Base-by-base conservation (phyloP, 768 basidiomycete species). In the Pleurotus salmoneostramineus region DNA sequence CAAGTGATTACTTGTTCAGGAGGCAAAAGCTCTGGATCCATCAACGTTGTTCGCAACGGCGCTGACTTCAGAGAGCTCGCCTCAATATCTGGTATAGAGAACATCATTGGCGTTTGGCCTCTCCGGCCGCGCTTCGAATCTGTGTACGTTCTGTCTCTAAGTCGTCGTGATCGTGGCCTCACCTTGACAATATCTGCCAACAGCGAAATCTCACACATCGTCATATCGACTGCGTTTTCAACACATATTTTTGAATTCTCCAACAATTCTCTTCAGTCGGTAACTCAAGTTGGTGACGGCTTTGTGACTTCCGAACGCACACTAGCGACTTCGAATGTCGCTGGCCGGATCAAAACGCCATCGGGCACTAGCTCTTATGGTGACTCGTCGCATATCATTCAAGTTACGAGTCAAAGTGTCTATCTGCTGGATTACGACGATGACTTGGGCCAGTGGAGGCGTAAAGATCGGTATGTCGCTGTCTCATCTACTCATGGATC, bases 1-100 rank as follows among this genome's bases (percentile, higher is more conserved):
- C 87, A 90, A 68, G 82, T 95, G 43, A 83, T 96, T 3, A 92
- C 93, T 1, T 92, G 91, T 64, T 95, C 92, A 3, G 95, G 95
- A 4, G 89, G 84, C 1, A 79, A 78, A 50, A 91, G 84, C 60
- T 82, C 84, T 2, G 94, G 95, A 2, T 85, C 87, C 7, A 64
- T 97, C 12, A 87, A 88, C 49, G 71, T 94, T 33, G 79, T 97
- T 15, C 78, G 91, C 60, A 91, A 85, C 57, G 94, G 94, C 2
- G 91, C 92, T 5, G 88, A 91, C 62, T 87, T 93, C 66, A 76
- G 83, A 56, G 87, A 88, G 63, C 64, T 82, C 8, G 88, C 85
- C 0, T 69, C 72, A 32, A 65, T 91, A 5, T 77, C 81, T 4
- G 87, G 87, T 0, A 62, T 93, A 47, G 67, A 72, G 0, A 72